Evolutionary conservation across 2,329 filamentous ascomycete genomes (phyloP).

Genomic region (Fusarium sp.): DNA sequence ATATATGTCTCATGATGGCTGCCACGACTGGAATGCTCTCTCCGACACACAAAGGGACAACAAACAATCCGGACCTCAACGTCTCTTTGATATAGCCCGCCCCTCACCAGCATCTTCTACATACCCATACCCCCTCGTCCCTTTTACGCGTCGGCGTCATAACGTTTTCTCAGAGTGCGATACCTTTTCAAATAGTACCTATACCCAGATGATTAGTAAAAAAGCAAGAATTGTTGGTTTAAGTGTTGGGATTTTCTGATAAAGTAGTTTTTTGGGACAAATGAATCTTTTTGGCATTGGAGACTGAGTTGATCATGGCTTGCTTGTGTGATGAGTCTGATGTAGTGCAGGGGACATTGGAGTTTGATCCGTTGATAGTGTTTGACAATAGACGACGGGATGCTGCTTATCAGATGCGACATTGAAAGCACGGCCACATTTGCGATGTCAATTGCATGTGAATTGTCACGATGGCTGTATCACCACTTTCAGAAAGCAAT

Average conservation of each 20-base stretch:
- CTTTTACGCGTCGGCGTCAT: conserved; percentile 65
- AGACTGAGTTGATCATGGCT: not conserved
- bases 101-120: conserved; percentile 18
- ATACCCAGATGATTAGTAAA: conserved; percentile 50
- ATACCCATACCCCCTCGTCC: conserved; percentile 15
- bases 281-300: conserved; percentile 23
- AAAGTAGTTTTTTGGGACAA: conserved; percentile 20
- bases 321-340: not conserved
- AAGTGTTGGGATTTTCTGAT: conserved; percentile 22
- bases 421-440: not conserved
- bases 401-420: not conserved
- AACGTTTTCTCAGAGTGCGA: conserved; percentile 85
- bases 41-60: conserved; percentile 1
- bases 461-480: not conserved
- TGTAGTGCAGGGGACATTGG: not conserved
- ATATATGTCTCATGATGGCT: conserved; percentile 32
- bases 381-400: not conserved
- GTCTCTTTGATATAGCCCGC: conserved; percentile 2
- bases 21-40: conserved; percentile 26
- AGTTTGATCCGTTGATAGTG: too few relatives aligned
- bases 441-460: not conserved
- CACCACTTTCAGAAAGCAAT: not conserved
- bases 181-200: conserved; percentile 86
- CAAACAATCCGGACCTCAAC: conserved; percentile 11
- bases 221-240: conserved; percentile 29